Base-by-base conservation (phyloP, 202 grass and related monocot genomes). In the Alloteropsis angusta region DNA sequence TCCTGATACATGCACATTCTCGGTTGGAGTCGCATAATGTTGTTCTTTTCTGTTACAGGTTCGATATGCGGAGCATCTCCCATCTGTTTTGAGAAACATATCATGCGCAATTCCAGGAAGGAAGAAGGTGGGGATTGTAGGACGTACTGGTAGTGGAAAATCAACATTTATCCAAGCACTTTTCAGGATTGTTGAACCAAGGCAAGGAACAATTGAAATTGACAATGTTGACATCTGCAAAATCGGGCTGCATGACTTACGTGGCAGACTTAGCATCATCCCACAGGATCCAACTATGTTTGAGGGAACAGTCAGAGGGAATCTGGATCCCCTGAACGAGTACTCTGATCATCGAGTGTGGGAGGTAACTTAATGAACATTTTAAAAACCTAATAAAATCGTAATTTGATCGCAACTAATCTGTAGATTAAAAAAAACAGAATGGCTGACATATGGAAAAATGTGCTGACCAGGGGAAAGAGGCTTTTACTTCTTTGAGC, bases 251-350 rank as follows among this genome's bases (percentile, higher is more conserved):
- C 89, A 98, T 84, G 95, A 98, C 80, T 86, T 98, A 87, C 80
- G 95, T 83, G 89, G 85, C 13, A 89, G 85, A 76, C 81, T 98
- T 81, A 90, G 95, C 81, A 98, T 98, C 50, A 98, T 98, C 53
- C 95, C 95, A 56, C 95, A 98, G 52, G 92, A 98, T 75, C 95
- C 95, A 52, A 98, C 85, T 19, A 88, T 98, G 92, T 94, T 98
- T 65, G 87, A 92, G 46, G 95, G 95, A 21, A 95, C 92, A 70
- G 74, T 98, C 35, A 84, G 95, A 92, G 92, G 85, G 83, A 98
- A 95, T 87, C 89, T 98, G 26, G 95, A 98, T 83, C 95, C 92
- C 45, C 67, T 95, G 63, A 92, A 98, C 16, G 92, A 94, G 46
- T 90, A 93, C 65, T 68, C 87, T 53, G 95, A 98, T 87, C 76